Conservation (phyloP, 139 green algal genomes). For the Coelastrella sp. region DNA sequence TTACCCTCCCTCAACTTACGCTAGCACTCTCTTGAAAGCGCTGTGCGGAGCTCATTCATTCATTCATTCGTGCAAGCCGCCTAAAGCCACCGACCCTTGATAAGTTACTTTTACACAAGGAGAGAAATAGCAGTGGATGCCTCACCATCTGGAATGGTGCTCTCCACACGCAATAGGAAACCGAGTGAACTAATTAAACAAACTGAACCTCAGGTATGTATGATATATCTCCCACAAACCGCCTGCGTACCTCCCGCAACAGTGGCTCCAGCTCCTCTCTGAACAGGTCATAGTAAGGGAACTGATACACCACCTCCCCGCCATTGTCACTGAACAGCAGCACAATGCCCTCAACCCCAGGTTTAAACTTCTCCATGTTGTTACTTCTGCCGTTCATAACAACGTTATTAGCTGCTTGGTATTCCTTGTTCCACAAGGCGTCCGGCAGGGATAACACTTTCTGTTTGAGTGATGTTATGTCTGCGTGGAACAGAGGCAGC, state of each 20-base stretch:
- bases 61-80: too few relatives aligned
- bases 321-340: slow-evolving; percentile 69
- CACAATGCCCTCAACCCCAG: slow-evolving; percentile 53
- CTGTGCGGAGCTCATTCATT: too few relatives aligned
- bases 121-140: too few relatives aligned
- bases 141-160: too few relatives aligned
- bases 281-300: slow-evolving; percentile 68
- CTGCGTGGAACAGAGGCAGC: slow-evolving; percentile 36
- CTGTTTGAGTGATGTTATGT: slow-evolving; percentile 7
- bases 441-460: neutral
- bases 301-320: slow-evolving; percentile 64
- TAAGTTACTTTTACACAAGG: too few relatives aligned
- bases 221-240: too few relatives aligned
- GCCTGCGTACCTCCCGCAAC: slow-evolving; percentile 66
- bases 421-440: slow-evolving; percentile 20
- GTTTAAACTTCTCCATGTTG: slow-evolving; percentile 76
- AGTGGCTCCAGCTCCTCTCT: slow-evolving; percentile 60
- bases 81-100: too few relatives aligned
- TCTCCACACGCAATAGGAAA: too few relatives aligned
- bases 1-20: too few relatives aligned
- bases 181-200: too few relatives aligned
- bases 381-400: slow-evolving; percentile 61
- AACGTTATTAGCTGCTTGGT: slow-evolving; percentile 63
- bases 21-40: too few relatives aligned
- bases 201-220: too few relatives aligned